Evolutionary conservation across 2,329 filamentous ascomycete species (phyloP), one percentile per base, ranked within the genome.

Genomic region (Piedraia hortae): DNA sequence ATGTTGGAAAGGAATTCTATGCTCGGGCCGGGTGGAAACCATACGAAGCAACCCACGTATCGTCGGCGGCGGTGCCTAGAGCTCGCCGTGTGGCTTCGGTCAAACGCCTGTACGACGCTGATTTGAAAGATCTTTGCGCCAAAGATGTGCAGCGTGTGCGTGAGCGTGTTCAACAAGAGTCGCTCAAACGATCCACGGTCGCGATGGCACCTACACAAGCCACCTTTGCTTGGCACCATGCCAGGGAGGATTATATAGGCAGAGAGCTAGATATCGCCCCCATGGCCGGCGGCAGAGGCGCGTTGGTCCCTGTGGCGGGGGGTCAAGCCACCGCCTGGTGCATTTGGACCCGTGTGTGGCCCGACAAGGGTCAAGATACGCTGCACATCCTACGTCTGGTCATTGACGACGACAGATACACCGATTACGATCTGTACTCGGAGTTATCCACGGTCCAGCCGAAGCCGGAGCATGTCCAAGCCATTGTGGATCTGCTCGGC

Each of bases 1-100:
- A 89, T 38, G 78, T 88, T 35, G 77, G 80, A 10, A 71, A 75
- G 30, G 50, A 51, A 17, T 91, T 78, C 45, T 91, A 91, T 46
- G 60, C 69, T 3, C 54, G 53, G 14, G 55, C 63, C 30, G 77
- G 77, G 20, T 91, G 80, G 80, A 55, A 62, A 21, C 56, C 65
- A 0, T 80, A 70, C 34, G 53, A 59, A 10, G 82, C 73, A 26
- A 53, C 58, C 1, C 78, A 90, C 41, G 53, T 88, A 19, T 53
- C 58, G 14, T 58, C 88, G 25, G 46, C 51, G 7, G 50, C 58
- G 1, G 8, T 6, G 5, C 14, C 10, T 10, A 10, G n/a, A 6
- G 10, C 18, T 8, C 10, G 10, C 4, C 8, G 12, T 6, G 10
- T 6, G 3, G 22, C 21, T 8, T 24, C 14, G 3, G 29, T 34